Percentiles rank a stretch among this genome's conserved stretches.
Evolutionary conservation across 805 yeast species (phyloP).

Genomic region (Huiozyma naganishii): DNA sequence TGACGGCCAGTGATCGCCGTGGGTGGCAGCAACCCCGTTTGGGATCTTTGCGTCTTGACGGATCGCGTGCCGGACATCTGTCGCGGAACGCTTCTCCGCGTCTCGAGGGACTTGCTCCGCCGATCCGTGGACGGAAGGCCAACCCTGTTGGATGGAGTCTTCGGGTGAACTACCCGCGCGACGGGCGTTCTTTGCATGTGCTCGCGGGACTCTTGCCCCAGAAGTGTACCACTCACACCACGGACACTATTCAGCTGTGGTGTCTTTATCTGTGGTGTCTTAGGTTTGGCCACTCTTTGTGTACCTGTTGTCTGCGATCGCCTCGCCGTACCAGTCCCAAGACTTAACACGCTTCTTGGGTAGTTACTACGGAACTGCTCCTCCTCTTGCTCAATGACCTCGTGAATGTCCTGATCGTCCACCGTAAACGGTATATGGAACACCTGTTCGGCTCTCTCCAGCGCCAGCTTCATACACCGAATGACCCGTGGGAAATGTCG

Average conservation of each 20-base stretch:
- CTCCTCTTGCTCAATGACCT: slow-evolving; percentile 23
- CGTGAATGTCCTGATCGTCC: slow-evolving; percentile 18
- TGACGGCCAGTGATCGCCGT: neutral
- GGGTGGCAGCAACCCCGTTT: slow-evolving; percentile 3
- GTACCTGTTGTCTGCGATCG: neutral
- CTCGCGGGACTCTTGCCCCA: neutral
- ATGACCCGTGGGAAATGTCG: slow-evolving; percentile 59
- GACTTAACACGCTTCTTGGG: slow-evolving; percentile 25
- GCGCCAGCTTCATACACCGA: slow-evolving; percentile 36
- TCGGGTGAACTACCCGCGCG: neutral
- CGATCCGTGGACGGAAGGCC: neutral
- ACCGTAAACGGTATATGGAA: slow-evolving; percentile 29
- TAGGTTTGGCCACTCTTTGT: slow-evolving; percentile 1
- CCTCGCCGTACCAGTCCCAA: neutral
- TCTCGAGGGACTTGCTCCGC: neutral
- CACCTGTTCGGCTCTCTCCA: slow-evolving; percentile 38
- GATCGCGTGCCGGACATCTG: slow-evolving; percentile 8
- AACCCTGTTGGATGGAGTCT: neutral
- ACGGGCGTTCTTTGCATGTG: neutral
- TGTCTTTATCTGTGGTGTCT: slow-evolving; percentile 1
- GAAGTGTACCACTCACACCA: neutral
- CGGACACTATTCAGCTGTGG: neutral
- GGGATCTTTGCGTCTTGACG: slow-evolving; percentile 9
- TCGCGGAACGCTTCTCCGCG: slow-evolving; percentile 1
- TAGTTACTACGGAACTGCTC: slow-evolving; percentile 23